phyloP scores from a whole-genome alignment of 1,284 basidiomycete genomes.

The Cerrena zonata region DNA sequence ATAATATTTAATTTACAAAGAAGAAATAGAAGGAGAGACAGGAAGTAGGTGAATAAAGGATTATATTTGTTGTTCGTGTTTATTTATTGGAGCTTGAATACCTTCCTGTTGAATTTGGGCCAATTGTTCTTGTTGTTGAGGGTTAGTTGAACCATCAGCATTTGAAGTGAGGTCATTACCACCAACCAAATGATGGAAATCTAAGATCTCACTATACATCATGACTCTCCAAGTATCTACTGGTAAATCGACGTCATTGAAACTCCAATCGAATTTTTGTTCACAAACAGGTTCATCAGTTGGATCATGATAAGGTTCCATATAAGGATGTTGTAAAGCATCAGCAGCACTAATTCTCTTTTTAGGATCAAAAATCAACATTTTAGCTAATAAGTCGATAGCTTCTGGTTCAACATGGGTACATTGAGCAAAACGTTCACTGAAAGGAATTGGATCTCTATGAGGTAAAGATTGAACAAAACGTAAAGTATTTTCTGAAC shows the following conservation, averaged over 20 bases:
- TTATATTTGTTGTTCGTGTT: no score
- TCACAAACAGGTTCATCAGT: slow-evolving; percentile 93
- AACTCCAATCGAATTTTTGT: slow-evolving; percentile 98
- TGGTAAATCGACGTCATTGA: slow-evolving; percentile 99
- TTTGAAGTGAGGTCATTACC: no score
- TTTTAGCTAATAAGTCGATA: slow-evolving; percentile 93
- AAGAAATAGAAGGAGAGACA: no score
- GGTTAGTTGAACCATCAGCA: background rate
- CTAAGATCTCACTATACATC: slow-evolving; percentile 97
- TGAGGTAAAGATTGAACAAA: slow-evolving; percentile 98
- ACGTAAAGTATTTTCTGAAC: slow-evolving; percentile 96
- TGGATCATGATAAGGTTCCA: slow-evolving; percentile 96
- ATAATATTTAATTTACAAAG: no score
- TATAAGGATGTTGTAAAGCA: slow-evolving; percentile 89
- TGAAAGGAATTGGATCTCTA: slow-evolving; percentile 91
- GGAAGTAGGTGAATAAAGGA: no score
- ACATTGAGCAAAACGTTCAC: slow-evolving; percentile 37
- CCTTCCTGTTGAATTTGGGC: no score
- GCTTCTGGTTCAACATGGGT: slow-evolving; percentile 42
- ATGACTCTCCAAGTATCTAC: slow-evolving; percentile 99
- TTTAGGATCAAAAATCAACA: slow-evolving; percentile 97
- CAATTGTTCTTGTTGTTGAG: no score
- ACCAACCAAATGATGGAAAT: no score
- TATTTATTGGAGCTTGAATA: no score
- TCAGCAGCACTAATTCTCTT: slow-evolving; percentile 93